Evolutionary conservation across 805 yeast genomes (phyloP).

Genomic region (Metschnikowia gelsemii): DNA sequence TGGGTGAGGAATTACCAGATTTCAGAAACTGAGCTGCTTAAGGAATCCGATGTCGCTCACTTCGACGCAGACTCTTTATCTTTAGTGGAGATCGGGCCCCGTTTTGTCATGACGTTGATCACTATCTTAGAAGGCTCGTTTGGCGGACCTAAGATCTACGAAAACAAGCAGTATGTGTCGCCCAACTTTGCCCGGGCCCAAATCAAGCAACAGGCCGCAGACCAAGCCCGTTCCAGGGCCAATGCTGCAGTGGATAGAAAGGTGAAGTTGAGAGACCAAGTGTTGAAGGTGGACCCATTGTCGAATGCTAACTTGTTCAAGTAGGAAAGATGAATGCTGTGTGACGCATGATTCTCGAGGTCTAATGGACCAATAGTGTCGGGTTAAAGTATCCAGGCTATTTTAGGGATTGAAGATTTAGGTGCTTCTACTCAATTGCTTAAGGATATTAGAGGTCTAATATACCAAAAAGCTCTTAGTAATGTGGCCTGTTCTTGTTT

Average conservation of each 20-base stretch:
- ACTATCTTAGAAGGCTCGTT: slow-evolving; percentile 94
- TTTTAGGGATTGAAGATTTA: no score
- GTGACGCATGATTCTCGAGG: no score
- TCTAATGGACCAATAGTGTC: no score
- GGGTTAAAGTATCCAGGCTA: no score
- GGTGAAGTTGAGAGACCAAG: slow-evolving; percentile 70
- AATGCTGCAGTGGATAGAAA: slow-evolving; percentile 78
- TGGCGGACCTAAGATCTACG: slow-evolving; percentile 96
- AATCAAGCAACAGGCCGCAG: slow-evolving; percentile 73
- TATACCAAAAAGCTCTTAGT: no score
- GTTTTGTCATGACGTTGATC: slow-evolving; percentile 89
- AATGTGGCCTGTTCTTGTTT: no score
- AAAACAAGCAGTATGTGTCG: slow-evolving; percentile 93
- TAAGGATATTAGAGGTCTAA: no score
- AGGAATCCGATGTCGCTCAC: slow-evolving; percentile 46
- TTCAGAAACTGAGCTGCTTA: slow-evolving; percentile 59
- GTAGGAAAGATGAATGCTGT: no score
- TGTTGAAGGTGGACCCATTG: slow-evolving; percentile 77
- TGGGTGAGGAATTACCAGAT: slow-evolving; percentile 97
- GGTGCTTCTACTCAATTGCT: no score
- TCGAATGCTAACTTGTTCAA: slow-evolving; percentile 74
- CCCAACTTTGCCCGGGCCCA: slow-evolving; percentile 96
- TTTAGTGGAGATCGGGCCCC: slow-evolving; percentile 93
- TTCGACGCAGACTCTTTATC: slow-evolving; percentile 59
- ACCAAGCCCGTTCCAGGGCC: slow-evolving; percentile 71